Conservation (phyloP, 2,329 filamentous ascomycete genomes). For the Westerdykella sp. region DNA sequence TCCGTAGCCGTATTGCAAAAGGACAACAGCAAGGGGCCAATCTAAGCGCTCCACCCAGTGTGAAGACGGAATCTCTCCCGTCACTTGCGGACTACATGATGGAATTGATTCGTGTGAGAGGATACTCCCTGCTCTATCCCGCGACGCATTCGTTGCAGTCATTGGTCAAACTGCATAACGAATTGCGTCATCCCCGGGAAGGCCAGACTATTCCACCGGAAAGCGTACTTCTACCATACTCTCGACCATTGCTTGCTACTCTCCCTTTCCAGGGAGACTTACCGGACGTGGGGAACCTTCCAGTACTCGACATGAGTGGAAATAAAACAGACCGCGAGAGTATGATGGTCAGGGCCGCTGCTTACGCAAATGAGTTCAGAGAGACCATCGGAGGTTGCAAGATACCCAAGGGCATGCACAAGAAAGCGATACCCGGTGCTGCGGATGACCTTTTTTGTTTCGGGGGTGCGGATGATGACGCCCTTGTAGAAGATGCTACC, state of each 20-base stretch:
- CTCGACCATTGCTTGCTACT: conserved; percentile 39
- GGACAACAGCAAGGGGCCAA: conserved; percentile 14
- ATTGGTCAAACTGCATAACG: conserved; percentile 69
- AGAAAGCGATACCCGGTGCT: conserved; percentile 32
- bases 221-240: conserved; percentile 42
- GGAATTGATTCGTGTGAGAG: conserved; percentile 67
- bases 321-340: conserved; percentile 37
- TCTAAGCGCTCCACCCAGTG: conserved; percentile 19
- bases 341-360: conserved; percentile 42
- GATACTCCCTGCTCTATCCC: conserved; percentile 77
- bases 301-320: conserved; percentile 62
- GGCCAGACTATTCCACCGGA: background rate
- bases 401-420: conserved; percentile 30
- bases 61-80: conserved; percentile 62
- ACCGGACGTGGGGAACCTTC: conserved; percentile 45
- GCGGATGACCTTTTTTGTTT: conserved; percentile 63
- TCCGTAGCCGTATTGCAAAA: conserved; percentile 55
- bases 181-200: conserved; percentile 53
- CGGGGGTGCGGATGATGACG: conserved; percentile 30
- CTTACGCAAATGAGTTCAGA: conserved; percentile 57
- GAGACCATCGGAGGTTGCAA: conserved; percentile 61
- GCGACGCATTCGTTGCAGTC: conserved; percentile 46
- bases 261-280: conserved; percentile 47
- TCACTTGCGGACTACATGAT: conserved; percentile 74
- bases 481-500: conserved; percentile 23